Conservation (phyloP, 2,329 filamentous ascomycete species). For the Fusarium domesticum region DNA sequence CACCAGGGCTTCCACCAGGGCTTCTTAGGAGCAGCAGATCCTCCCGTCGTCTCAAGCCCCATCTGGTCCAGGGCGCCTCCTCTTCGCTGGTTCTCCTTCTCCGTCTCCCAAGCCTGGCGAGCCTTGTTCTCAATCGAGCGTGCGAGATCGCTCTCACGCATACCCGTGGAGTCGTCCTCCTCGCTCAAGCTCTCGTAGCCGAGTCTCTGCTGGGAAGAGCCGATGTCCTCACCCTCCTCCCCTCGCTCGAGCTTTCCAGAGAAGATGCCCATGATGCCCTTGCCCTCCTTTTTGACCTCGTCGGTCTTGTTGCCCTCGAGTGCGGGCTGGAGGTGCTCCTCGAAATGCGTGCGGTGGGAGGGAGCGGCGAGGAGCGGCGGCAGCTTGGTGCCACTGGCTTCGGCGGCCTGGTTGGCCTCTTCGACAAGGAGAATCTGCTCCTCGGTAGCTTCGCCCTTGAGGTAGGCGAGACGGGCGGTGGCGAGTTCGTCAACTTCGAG, state of each 20-base stretch:
- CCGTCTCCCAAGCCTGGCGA: conserved; percentile 45
- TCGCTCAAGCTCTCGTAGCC: conserved; percentile 21
- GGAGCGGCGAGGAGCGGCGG: conserved; percentile 51
- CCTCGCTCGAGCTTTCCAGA: conserved; percentile 30
- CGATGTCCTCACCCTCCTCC: conserved; percentile 22
- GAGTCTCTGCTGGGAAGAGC: conserved; percentile 13
- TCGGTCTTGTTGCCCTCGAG: conserved; percentile 25
- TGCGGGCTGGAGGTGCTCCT: conserved; percentile 35
- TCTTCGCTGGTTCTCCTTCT: conserved; percentile 49
- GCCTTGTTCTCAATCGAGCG: conserved; percentile 38
- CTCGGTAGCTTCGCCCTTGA: conserved; percentile 54
- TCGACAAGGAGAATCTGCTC: conserved; percentile 57
- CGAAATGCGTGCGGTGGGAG: conserved; percentile 36
- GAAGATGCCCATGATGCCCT: conserved; percentile 37
- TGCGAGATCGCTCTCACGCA: conserved; percentile 16
- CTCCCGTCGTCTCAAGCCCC: conserved; percentile 37
- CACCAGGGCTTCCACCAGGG: conserved; percentile 50
- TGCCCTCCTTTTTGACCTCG: conserved; percentile 28
- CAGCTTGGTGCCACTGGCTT: conserved; percentile 44
- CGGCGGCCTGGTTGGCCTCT: conserved; percentile 50
- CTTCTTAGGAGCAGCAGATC: conserved; percentile 41
- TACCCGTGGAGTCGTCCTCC: conserved; percentile 22
- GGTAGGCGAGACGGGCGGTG: conserved; percentile 57
- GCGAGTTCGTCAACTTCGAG: conserved; percentile 54
- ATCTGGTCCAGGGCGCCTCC: conserved; percentile 52